These are phyloP conservation scores for Gyromitra esculenta DNA, from an alignment of 2,329 filamentous ascomycete genomes.

Conservation along the genomic window DNA sequence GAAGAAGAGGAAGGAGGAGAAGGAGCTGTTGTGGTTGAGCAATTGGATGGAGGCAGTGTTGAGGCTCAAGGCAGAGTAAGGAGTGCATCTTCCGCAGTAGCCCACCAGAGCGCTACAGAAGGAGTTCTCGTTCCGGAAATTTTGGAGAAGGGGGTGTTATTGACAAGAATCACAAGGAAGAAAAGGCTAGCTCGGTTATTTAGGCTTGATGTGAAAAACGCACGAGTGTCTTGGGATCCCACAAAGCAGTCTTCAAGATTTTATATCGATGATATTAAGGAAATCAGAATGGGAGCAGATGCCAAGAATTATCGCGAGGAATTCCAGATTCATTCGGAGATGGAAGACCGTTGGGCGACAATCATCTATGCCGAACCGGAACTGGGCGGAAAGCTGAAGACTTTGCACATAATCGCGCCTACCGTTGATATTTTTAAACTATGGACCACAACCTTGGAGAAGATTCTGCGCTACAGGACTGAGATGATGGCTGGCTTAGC, in stretches of 20 bases:
- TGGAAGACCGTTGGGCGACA: constrained; percentile 82
- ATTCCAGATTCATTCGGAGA: constrained; percentile 73
- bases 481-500: constrained; percentile 90
- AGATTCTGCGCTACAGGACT: constrained; percentile 84
- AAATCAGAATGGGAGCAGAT: constrained; percentile 83
- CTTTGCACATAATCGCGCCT: constrained; percentile 85
- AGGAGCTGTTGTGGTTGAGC: constrained; percentile 62
- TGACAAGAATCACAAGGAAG: constrained; percentile 88
- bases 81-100: constrained; percentile 51
- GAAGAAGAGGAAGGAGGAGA: constrained; percentile 64
- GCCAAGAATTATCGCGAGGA: constrained; percentile 90
- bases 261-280: constrained; percentile 94
- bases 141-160: constrained; percentile 78
- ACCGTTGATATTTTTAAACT: constrained; percentile 75
- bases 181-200: constrained; percentile 77
- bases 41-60: constrained; percentile 63
- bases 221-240: constrained; percentile 88
- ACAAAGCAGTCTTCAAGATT: constrained; percentile 81
- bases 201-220: constrained; percentile 81
- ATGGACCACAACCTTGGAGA: constrained; percentile 86
- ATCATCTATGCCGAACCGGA: constrained; percentile 81
- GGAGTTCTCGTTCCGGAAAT: constrained; percentile 80
- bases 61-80: constrained; percentile 60
- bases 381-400: constrained; percentile 82
- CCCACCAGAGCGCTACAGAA: constrained; percentile 60